Conservation (phyloP, 805 yeast species). For the Zygoascus bituminiphila region DNA sequence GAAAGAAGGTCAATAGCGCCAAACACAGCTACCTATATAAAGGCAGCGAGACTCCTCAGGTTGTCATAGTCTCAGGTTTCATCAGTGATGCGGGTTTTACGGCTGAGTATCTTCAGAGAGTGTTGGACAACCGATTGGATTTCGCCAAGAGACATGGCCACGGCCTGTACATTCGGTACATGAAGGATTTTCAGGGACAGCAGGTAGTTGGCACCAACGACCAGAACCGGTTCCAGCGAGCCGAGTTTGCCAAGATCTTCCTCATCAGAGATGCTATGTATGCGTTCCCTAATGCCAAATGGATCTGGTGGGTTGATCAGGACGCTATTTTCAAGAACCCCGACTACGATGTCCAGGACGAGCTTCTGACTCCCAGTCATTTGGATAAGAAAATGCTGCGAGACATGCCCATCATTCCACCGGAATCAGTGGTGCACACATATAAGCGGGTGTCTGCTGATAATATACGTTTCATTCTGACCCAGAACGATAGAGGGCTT, state of each 20-base stretch:
- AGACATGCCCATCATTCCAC: slow-evolving; percentile 61
- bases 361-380: slow-evolving; percentile 51
- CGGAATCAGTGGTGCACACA: slow-evolving; percentile 37
- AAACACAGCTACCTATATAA: slow-evolving; percentile 13
- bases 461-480: slow-evolving; percentile 51
- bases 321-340: slow-evolving; percentile 70
- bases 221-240: slow-evolving; percentile 37
- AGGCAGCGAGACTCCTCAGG: slow-evolving; percentile 18
- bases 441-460: slow-evolving; percentile 52
- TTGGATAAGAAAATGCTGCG: slow-evolving; percentile 56
- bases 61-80: slow-evolving; percentile 68
- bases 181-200: slow-evolving; percentile 54
- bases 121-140: slow-evolving; percentile 81
- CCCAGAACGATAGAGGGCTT: slow-evolving; percentile 60
- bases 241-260: slow-evolving; percentile 62
- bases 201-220: slow-evolving; percentile 40
- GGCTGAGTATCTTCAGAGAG: slow-evolving; percentile 62
- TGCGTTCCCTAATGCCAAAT: slow-evolving; percentile 82
- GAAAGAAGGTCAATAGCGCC: slow-evolving; percentile 15
- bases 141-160: slow-evolving; percentile 76
- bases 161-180: slow-evolving; percentile 79
- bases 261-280: slow-evolving; percentile 78
- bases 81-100: slow-evolving; percentile 67
- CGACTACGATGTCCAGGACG: slow-evolving; percentile 49
- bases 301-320: slow-evolving; percentile 79